A percentile compares a stretch with the other conserved stretches of the same genome.
Conservation (phyloP, 306 rosid species). For the Lotus japonicus region DNA sequence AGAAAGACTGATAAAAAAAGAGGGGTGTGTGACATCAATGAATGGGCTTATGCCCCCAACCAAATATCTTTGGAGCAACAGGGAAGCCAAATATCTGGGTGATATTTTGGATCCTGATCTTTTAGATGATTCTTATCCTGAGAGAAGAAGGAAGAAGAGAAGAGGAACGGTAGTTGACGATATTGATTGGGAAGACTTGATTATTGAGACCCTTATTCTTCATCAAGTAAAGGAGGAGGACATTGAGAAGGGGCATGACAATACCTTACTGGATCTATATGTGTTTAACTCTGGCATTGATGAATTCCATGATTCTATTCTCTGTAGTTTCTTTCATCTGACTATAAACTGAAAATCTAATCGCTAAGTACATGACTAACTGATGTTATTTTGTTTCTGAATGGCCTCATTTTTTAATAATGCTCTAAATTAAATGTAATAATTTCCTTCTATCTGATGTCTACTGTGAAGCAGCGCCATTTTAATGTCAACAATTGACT, state of each 20-base stretch:
- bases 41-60: not conserved
- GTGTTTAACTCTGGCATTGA: constrained; percentile 51
- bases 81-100: not conserved
- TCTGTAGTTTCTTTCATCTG: not conserved
- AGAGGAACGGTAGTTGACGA: constrained; percentile 18
- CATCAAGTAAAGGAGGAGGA: constrained; percentile 70
- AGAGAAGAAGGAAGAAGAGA: constrained; percentile 50
- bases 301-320: not conserved
- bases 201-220: constrained; percentile 71
- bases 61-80: not conserved
- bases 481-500: not conserved
- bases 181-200: constrained; percentile 79
- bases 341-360: not conserved
- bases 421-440: not conserved
- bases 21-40: not conserved
- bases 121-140: not conserved
- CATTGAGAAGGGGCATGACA: constrained; percentile 82
- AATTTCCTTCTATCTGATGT: not conserved
- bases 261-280: constrained; percentile 48
- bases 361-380: not conserved
- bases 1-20: constrained; percentile 26
- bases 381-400: not conserved
- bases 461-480: not conserved
- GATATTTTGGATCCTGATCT: not conserved
- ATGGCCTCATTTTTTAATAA: not conserved